phyloP scores from a whole-genome alignment of 2,329 filamentous ascomycete species.

The Thyridium curvatum region DNA sequence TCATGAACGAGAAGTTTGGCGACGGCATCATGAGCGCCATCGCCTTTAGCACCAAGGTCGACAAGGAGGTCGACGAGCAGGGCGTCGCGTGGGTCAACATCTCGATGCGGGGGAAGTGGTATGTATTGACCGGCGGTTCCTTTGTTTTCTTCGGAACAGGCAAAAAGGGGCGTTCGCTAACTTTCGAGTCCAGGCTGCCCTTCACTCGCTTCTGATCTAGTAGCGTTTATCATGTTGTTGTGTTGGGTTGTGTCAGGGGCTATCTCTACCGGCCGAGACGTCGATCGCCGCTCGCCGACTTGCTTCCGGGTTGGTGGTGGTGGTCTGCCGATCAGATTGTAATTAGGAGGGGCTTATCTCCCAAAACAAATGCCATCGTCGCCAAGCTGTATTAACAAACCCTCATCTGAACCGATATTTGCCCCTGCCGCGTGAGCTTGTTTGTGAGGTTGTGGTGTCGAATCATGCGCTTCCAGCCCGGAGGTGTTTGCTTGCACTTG shows the following conservation, averaged over 20 bases:
- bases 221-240: not conserved
- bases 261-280: not conserved
- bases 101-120: conserved; percentile 80
- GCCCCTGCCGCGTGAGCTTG: no score
- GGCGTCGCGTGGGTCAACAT: conserved; percentile 82
- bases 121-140: conserved; percentile 19
- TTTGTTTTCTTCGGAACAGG: no score
- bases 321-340: not conserved
- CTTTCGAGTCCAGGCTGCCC: conserved; percentile 21
- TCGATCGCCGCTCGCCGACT: not conserved
- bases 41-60: conserved; percentile 81
- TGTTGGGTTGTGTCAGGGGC: not conserved
- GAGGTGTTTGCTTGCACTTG: not conserved
- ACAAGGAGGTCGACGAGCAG: conserved; percentile 80
- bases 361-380: no score
- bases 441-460: no score
- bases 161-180: conserved; percentile 2
- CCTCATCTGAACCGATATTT: no score
- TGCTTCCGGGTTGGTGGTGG: no score
- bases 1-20: conserved; percentile 91
- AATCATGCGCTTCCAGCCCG: no score
- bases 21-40: conserved; percentile 98
- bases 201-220: conserved; percentile 24
- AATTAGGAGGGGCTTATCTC: no score
- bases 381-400: no score